Base-by-base conservation (phyloP, 805 yeast genomes). In the Pichia exigua region DNA sequence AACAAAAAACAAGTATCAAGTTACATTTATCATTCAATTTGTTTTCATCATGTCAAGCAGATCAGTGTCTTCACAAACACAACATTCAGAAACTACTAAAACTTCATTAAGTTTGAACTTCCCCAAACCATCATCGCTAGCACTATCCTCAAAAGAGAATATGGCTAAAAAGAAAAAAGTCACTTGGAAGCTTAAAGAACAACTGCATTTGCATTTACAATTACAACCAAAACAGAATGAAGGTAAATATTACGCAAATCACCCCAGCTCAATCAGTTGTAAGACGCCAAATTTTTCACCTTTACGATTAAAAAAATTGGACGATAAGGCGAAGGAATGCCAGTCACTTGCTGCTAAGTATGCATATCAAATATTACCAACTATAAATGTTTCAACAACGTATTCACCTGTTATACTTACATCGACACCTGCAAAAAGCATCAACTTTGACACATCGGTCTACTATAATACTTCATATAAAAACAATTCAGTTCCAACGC, bases 211-310 rank as follows among this genome's bases (percentile, higher is more conserved):
- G 26, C 45, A 44, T 5, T 18, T 51, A 7, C 50, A 27, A 5
- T n/a, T 42, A 30, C 35, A 30, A 30, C 35, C 35, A 13, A 30
- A 30, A 12, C 35, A 30, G n/a, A 30, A 30, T 30, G 35, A 30
- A 12, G 35, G 35, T 30, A 30, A 30, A 30, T 30, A 13, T 13
- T 30, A 30, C 12, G 35, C 35, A 4, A 30, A 30, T 13, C 35
- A 30, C 7, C 3, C 35, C 12, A 30, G n/a, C 7, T 15, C n/a
- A 30, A 30, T 12, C 35, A 30, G n/a, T 30, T 3, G 35, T 30
- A 38, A n/a, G 18, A 45, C 48, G 2, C 52, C 52, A 32, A 28
- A 22, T 11, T 45, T 50, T 26, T 45, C 52, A 11, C 49, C 52
- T 4, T 43, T 50, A 38, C 49, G 49, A 17, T 35, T 50, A 13